Conservation (phyloP, 2,329 filamentous ascomycete genomes). For the Neonectria magnoliae region DNA sequence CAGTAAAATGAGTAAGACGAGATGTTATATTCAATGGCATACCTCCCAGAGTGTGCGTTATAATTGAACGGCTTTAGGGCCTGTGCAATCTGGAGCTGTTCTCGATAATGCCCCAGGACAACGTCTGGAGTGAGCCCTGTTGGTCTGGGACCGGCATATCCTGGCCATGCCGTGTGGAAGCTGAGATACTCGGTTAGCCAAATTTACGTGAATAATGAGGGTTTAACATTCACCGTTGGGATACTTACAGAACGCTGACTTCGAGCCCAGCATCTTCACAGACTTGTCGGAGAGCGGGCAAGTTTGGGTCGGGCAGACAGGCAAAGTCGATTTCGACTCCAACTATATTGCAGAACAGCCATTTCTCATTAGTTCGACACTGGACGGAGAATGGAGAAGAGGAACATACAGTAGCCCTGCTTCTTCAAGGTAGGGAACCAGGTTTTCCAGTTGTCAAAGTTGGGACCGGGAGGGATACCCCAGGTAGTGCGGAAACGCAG, state of each 20-base stretch:
- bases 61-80: slow-evolving; percentile 18
- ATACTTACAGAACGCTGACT: slow-evolving; percentile 14
- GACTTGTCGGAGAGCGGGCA: slow-evolving; percentile 5
- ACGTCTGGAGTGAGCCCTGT: slow-evolving; percentile 8
- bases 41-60: slow-evolving; percentile 19
- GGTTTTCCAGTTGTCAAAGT: slow-evolving; percentile 20
- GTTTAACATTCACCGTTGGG: too few relatives aligned
- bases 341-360: neutral
- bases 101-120: slow-evolving; percentile 10
- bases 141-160: slow-evolving; percentile 10
- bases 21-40: neutral
- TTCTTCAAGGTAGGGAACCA: slow-evolving; percentile 28
- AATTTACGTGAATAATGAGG: neutral
- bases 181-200: neutral
- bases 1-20: neutral
- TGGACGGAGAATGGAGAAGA: neutral
- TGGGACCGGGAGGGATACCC: slow-evolving; percentile 20
- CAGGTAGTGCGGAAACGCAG: slow-evolving; percentile 25
- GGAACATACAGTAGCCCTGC: slow-evolving; percentile 25
- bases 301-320: neutral
- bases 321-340: slow-evolving; percentile 21
- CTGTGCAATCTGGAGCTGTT: slow-evolving; percentile 17
- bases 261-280: slow-evolving; percentile 16
- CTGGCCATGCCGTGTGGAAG: slow-evolving; percentile 16
- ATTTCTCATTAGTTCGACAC: neutral